Conservation (phyloP, 2,329 filamentous ascomycete species). For the Rutstroemia sp. region DNA sequence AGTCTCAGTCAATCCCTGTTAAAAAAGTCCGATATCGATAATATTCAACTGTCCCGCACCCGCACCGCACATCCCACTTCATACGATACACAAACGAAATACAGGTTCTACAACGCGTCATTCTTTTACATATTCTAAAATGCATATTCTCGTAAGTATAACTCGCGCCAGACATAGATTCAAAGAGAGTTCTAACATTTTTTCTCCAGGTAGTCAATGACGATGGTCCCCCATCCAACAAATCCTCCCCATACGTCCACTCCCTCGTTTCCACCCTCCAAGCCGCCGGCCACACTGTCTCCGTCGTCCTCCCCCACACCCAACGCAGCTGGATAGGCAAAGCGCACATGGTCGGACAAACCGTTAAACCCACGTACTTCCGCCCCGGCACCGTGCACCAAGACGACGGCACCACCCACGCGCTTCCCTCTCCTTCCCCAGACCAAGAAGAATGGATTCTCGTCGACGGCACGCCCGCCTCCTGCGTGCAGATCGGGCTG, state of each 20-base stretch:
- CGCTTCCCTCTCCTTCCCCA: constrained; percentile 43
- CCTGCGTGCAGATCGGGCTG: constrained; percentile 74
- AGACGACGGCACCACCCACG: constrained; percentile 61
- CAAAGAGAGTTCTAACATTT: constrained; percentile 2
- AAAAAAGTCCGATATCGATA: constrained; percentile 6
- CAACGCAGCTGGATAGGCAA: constrained; percentile 99
- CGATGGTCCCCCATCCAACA: constrained; percentile 70
- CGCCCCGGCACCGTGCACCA: constrained; percentile 54
- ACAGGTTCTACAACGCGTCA: neutral
- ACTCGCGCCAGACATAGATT: neutral
- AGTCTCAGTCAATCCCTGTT: neutral
- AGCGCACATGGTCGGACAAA: constrained; percentile 89
- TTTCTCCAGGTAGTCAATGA: constrained; percentile 56
- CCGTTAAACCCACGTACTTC: constrained; percentile 79
- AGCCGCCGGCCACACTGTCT: constrained; percentile 74
- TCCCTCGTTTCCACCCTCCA: constrained; percentile 65
- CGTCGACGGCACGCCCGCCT: constrained; percentile 73
- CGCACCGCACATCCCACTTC: constrained; percentile 3
- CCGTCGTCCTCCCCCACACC: constrained; percentile 81
- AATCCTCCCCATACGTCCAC: constrained; percentile 75
- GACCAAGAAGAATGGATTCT: constrained; percentile 71
- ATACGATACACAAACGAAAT: neutral
- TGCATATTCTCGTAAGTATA: constrained; percentile 44
- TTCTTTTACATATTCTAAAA: constrained; percentile 20
- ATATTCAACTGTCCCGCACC: constrained; percentile 1